These are phyloP conservation scores for Trichosanthes truncata DNA, from an alignment of 306 rosid species.

Conservation along the genomic window DNA sequence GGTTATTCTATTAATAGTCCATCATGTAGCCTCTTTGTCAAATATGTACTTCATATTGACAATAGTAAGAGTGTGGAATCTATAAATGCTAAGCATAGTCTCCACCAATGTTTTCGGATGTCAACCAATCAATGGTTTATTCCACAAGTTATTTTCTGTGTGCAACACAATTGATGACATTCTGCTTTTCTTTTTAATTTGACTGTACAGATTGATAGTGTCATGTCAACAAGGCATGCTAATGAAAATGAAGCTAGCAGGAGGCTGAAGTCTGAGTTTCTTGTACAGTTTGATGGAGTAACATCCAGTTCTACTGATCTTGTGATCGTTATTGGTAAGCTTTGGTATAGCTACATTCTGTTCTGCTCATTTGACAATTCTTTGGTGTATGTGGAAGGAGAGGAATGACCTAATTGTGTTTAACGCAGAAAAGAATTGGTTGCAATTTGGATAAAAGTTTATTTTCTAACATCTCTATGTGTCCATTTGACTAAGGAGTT, in stretches of 20 bases:
- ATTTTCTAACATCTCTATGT: background rate
- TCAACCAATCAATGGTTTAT: background rate
- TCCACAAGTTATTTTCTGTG: background rate
- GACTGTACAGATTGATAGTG: conserved; percentile 73
- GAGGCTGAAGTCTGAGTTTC: conserved; percentile 90
- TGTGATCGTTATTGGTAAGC: conserved; percentile 87
- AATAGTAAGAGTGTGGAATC: background rate
- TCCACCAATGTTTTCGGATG: background rate
- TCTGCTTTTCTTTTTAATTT: background rate
- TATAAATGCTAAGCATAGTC: background rate
- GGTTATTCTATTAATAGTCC: no score
- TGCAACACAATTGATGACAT: background rate
- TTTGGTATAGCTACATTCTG: background rate
- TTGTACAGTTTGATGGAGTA: conserved; percentile 97
- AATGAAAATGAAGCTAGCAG: conserved; percentile 93
- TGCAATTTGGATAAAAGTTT: background rate
- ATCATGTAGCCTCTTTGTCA: no score
- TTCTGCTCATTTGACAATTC: background rate
- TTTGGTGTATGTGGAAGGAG: background rate
- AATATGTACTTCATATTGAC: background rate
- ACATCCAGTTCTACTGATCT: conserved; percentile 77
- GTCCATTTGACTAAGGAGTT: background rate
- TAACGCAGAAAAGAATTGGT: background rate
- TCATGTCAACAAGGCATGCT: conserved; percentile 81
- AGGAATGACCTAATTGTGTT: background rate